Evolutionary conservation across 176 grass and related monocot genomes (phyloP).

Genomic region (Hordeum marinum): DNA sequence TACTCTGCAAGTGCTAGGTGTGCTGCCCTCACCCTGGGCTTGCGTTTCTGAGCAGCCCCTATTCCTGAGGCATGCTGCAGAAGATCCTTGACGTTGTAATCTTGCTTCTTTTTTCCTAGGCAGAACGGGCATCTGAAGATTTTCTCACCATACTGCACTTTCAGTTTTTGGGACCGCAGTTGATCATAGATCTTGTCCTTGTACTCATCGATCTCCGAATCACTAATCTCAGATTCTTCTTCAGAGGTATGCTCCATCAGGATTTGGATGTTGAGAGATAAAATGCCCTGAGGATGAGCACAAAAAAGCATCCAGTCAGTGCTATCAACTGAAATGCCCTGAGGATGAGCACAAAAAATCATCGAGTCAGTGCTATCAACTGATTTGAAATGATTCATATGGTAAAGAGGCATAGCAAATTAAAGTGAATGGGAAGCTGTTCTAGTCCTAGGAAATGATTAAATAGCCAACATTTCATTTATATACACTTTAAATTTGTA

Average conservation of each 20-base stretch:
- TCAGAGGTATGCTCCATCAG: slow-evolving; percentile 46
- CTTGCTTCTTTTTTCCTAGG: slow-evolving; percentile 60
- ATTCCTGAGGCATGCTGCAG: slow-evolving; percentile 75
- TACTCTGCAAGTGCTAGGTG: slow-evolving; percentile 68
- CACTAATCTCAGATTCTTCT: slow-evolving; percentile 60
- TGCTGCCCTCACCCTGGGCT: slow-evolving; percentile 52
- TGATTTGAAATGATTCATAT: background rate
- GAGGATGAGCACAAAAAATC: background rate
- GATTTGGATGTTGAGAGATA: background rate
- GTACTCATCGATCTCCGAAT: slow-evolving; percentile 57
- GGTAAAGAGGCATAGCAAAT: background rate
- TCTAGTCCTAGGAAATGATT: background rate
- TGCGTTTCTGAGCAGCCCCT: slow-evolving; percentile 49
- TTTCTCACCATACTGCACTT: slow-evolving; percentile 39
- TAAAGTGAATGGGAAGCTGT: too few species aligned
- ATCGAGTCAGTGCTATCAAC: background rate
- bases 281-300: background rate
- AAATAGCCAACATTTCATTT: background rate
- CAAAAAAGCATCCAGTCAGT: too few species aligned
- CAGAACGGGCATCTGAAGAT: slow-evolving; percentile 71
- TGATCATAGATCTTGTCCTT: slow-evolving; percentile 30
- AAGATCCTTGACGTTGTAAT: slow-evolving; percentile 56
- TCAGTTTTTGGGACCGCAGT: slow-evolving; percentile 27
- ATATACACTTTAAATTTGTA: background rate
- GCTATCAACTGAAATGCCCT: background rate